These are phyloP conservation scores for Pelomyxa schiedti DNA, from an alignment of 78 protist genomes.

Conservation along the genomic window DNA sequence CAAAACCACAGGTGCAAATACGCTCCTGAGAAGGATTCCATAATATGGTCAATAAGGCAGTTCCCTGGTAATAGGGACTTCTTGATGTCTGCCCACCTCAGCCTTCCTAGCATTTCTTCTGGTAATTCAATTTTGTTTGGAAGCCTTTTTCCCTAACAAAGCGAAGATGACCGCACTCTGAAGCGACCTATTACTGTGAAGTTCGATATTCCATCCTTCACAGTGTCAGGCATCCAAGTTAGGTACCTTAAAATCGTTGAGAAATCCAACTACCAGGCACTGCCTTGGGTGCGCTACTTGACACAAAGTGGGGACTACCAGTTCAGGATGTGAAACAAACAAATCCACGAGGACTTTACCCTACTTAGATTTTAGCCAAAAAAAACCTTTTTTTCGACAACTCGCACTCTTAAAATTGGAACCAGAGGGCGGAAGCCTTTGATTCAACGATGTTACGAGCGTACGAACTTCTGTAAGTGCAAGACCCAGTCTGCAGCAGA, in stretches of 20 bases:
- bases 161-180: conserved; percentile 46
- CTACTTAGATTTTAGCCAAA: no score
- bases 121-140: conserved; percentile 10
- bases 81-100: conserved; percentile 83
- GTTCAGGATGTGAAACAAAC: conserved; percentile 28
- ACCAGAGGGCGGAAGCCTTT: no score
- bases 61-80: conserved; percentile 82
- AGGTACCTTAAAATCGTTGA: conserved; percentile 94
- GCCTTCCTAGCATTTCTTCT: conserved; percentile 76
- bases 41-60: conserved; percentile 94
- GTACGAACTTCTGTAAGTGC: no score
- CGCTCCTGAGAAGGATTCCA: conserved; percentile 82
- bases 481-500: no score
- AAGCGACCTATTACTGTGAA: conserved; percentile 84
- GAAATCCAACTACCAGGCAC: conserved; percentile 90
- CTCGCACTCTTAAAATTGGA: no score
- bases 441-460: no score
- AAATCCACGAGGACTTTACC: no score
- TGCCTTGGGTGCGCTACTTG: conserved; percentile 97
- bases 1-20: conserved; percentile 77
- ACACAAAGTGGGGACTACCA: conserved; percentile 72
- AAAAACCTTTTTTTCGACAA: no score
- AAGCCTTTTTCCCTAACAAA: no score
- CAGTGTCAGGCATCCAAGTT: conserved; percentile 95
- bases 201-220: conserved; percentile 97